Percentiles rank a stretch among this genome's conserved stretches.
phyloP scores from a whole-genome alignment of 768 basidiomycete genomes.

The Mycena filopes region DNA sequence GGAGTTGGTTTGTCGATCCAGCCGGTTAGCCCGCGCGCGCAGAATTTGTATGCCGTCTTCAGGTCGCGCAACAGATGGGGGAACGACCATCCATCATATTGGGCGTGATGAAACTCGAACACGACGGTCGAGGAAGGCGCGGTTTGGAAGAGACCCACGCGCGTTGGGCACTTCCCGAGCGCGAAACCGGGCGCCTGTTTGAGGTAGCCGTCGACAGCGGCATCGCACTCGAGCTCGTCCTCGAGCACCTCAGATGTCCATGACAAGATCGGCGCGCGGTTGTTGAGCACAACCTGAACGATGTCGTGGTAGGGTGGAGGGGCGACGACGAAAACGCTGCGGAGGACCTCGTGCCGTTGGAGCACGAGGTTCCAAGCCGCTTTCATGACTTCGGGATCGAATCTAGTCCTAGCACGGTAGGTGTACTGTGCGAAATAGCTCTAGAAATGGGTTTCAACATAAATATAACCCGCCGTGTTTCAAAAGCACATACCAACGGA shows the following conservation, averaged over 20 bases:
- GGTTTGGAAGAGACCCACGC: neutral
- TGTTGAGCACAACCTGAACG: slow-evolving; percentile 5
- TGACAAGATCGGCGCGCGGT: neutral
- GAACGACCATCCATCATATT: slow-evolving; percentile 4
- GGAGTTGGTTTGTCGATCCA: neutral
- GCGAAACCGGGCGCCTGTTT: neutral
- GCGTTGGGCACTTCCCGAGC: slow-evolving; percentile 6
- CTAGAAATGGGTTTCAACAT: neutral
- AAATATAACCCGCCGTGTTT: neutral
- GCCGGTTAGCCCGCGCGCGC: neutral
- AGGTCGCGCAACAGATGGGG: neutral
- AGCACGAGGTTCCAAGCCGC: slow-evolving; percentile 5
- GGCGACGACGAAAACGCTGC: slow-evolving; percentile 9
- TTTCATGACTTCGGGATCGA: slow-evolving; percentile 2
- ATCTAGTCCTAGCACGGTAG: neutral
- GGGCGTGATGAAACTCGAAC: slow-evolving; percentile 6
- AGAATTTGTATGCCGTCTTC: neutral
- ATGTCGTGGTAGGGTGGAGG: slow-evolving; percentile 13
- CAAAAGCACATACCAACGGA: neutral
- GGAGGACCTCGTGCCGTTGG: slow-evolving; percentile 8
- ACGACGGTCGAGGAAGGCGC: neutral
- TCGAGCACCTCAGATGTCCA: neutral
- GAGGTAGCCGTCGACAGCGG: neutral
- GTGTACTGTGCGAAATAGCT: slow-evolving; percentile 14
- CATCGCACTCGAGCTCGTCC: neutral